These are phyloP conservation scores for Lentinula guzmanii DNA, from an alignment of 768 basidiomycete genomes.

Conservation along the genomic window DNA sequence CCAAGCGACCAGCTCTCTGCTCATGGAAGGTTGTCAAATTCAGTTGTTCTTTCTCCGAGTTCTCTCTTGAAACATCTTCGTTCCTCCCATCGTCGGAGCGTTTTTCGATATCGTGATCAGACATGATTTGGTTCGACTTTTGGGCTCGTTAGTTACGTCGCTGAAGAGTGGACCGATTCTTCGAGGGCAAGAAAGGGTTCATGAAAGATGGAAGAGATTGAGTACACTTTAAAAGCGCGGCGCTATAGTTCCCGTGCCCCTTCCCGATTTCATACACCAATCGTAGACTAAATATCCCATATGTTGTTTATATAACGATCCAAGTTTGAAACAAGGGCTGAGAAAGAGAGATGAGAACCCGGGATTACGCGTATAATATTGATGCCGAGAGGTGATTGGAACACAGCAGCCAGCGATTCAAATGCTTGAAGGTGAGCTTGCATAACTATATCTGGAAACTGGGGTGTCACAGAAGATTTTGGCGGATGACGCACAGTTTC, in stretches of 20 bases:
- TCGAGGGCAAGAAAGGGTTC: background rate
- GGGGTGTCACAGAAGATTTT: background rate
- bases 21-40: constrained; percentile 22
- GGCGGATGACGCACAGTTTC: background rate
- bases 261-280: background rate
- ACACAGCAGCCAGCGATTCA: background rate
- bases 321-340: background rate
- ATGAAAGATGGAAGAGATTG: background rate
- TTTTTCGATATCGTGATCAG: background rate
- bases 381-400: background rate
- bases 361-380: background rate
- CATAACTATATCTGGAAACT: background rate
- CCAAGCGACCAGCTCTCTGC: constrained; percentile 48
- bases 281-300: background rate
- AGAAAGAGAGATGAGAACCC: background rate
- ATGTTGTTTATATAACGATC: background rate
- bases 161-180: background rate
- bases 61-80: background rate
- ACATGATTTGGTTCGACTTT: background rate
- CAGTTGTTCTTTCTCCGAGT: constrained; percentile 9
- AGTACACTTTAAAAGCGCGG: background rate
- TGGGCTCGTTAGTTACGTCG: background rate
- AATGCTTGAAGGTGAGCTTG: background rate
- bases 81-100: background rate
- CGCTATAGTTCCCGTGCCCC: background rate